phyloP scores from a whole-genome alignment of 2,329 filamentous ascomycete genomes.

The Diaporthe citriasiana region DNA sequence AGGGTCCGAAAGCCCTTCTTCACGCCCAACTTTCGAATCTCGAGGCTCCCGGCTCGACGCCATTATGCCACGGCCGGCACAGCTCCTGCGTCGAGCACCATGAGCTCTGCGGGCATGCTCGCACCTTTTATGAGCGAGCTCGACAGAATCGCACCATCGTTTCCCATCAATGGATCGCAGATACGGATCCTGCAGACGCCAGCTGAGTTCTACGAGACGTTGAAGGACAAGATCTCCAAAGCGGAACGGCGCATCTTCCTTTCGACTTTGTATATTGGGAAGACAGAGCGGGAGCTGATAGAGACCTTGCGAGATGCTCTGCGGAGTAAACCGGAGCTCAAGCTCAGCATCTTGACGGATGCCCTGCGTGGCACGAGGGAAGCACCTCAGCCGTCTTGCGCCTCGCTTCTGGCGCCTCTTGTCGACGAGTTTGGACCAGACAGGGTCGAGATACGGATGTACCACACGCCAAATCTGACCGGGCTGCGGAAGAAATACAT shows the following conservation, averaged over 20 bases:
- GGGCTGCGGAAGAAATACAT: slow-evolving; percentile 87
- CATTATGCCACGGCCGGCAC: slow-evolving; percentile 42
- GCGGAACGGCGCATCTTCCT: slow-evolving; percentile 88
- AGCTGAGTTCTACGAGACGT: slow-evolving; percentile 88
- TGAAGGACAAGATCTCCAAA: slow-evolving; percentile 89
- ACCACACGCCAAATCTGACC: slow-evolving; percentile 95
- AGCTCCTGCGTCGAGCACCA: slow-evolving; percentile 39
- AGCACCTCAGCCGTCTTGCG: slow-evolving; percentile 86
- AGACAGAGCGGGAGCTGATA: slow-evolving; percentile 91
- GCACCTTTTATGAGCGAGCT: slow-evolving; percentile 77
- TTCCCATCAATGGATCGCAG: slow-evolving; percentile 85
- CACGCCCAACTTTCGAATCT: slow-evolving; percentile 29
- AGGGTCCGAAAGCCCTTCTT: slow-evolving; percentile 39
- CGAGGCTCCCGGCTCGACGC: slow-evolving; percentile 36
- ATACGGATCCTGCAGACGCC: slow-evolving; percentile 86
- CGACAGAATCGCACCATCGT: slow-evolving; percentile 90
- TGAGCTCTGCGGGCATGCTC: slow-evolving; percentile 58
- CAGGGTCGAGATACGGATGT: slow-evolving; percentile 95
- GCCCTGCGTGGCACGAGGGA: slow-evolving; percentile 92
- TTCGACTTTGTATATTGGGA: slow-evolving; percentile 97
- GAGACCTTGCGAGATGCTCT: slow-evolving; percentile 82
- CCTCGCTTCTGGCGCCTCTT: slow-evolving; percentile 88
- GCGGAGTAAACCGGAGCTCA: slow-evolving; percentile 79
- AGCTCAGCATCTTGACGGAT: slow-evolving; percentile 91
- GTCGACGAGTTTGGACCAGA: slow-evolving; percentile 85